Base-by-base conservation (phyloP, 306 rosid species). In the Prunus padus region DNA sequence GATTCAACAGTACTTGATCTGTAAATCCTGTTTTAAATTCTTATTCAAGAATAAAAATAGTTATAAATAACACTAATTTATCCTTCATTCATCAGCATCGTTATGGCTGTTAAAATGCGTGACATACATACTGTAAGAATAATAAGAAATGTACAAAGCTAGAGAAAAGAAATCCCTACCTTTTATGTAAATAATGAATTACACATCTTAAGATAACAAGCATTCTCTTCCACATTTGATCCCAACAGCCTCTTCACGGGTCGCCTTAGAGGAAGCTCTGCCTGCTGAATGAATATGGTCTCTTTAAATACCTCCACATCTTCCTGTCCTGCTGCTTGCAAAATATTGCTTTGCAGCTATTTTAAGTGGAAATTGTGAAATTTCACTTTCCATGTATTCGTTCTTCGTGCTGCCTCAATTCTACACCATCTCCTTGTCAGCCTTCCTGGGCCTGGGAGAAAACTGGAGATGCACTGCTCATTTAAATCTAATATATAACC, bases 361-460 rank as follows among this genome's bases (percentile, higher is more conserved):
- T 40, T 76, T 68, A 23, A 12, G 30, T 45, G 16, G 52, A 64
- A 69, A 71, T 52, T 59, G 23, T 4, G 19, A n/a, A 57, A 15
- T 42, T 75, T 28, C 12, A 18, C 77, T 4, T 65, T 61, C 15
- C 72, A 10, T 51, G 33, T 8, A 2, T 31, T 15, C 2, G 66
- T 57, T 22, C 16, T 11, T 69, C 8, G 19, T 28, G 71, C 69
- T 25, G 47, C 70, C 56, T 31, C 22, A 7, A 63, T 65, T 65
- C 44, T 25, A 42, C 47, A 18, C 46, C 30, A 26, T 28, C 69
- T 22, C 67, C 14, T 13, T 33, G 26, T 30, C 63, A 13, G 10
- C 45, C 60, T 42, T 61, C 82, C 72, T 12, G 4, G 37, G 54
- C 71, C 47, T 64, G 65, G n/a, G 20, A 23, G 18, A 67, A 67